These are phyloP conservation scores for Phytopythium aichiense DNA, from an alignment of 352 stramenopile species.

Conservation along the genomic window DNA sequence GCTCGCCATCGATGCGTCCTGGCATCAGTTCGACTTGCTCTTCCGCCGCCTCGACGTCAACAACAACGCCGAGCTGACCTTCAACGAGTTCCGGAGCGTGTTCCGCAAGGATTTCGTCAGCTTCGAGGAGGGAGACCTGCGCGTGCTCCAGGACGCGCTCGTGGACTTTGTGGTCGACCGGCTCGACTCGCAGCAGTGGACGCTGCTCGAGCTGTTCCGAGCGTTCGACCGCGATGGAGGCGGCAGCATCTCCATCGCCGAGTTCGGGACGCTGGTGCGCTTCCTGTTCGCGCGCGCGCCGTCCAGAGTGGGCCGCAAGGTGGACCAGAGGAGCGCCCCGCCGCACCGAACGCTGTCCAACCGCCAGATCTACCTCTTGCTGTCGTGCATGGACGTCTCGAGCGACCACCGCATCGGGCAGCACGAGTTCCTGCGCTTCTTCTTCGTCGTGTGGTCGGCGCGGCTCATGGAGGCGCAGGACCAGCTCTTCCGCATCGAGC, in stretches of 20 bases:
- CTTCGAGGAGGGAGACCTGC: conserved; percentile 28
- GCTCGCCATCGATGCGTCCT: conserved; percentile 37
- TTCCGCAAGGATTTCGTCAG: conserved; percentile 24
- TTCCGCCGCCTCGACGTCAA: conserved; percentile 40
- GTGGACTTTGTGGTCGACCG: conserved; percentile 39
- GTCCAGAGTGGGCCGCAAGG: background rate
- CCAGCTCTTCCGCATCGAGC: conserved; percentile 25
- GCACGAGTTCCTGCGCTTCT: conserved; percentile 47
- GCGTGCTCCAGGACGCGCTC: conserved; percentile 34
- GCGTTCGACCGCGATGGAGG: conserved; percentile 47
- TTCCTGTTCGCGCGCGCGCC: conserved; percentile 32
- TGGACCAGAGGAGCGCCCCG: background rate
- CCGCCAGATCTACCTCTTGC: conserved; percentile 46
- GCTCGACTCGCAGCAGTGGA: conserved; percentile 42
- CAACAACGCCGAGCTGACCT: conserved; percentile 30
- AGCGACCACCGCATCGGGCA: conserved; percentile 35
- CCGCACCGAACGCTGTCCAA: conserved; percentile 19
- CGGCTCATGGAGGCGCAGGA: conserved; percentile 49
- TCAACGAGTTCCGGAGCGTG: conserved; percentile 33
- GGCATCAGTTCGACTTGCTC: conserved; percentile 49
- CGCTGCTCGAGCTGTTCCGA: conserved; percentile 39
- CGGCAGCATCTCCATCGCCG: conserved; percentile 39
- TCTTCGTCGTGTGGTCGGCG: conserved; percentile 51
- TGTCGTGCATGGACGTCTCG: conserved; percentile 43
- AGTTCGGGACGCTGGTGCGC: conserved; percentile 42